Percentiles rank a stretch among this genome's conserved stretches.
Conservation (phyloP, 1,284 basidiomycete genomes). For the Takashimella koratensis region DNA sequence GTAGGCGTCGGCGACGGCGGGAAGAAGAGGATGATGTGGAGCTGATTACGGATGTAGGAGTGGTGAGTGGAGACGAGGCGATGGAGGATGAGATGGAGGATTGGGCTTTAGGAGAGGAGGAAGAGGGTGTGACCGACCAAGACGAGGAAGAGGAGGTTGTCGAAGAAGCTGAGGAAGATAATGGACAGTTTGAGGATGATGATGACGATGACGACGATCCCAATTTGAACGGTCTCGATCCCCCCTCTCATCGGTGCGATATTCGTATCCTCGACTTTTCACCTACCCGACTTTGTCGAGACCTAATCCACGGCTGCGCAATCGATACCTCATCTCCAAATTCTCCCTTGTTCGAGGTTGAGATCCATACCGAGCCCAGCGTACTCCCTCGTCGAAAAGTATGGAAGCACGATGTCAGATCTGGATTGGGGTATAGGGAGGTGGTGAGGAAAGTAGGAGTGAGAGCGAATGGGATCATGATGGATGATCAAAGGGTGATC, state of each 20-base stretch:
- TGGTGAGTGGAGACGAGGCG: neutral
- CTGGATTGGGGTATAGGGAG: conserved; percentile 27
- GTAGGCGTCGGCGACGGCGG: neutral
- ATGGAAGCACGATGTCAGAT: conserved; percentile 30
- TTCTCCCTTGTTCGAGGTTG: too few relatives aligned
- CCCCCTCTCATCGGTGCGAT: neutral
- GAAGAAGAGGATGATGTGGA: conserved; percentile 11
- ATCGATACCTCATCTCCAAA: too few relatives aligned
- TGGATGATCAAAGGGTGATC: conserved; percentile 44
- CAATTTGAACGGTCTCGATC: neutral
- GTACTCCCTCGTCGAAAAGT: conserved; percentile 17
- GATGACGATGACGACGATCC: neutral
- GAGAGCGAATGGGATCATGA: conserved; percentile 41
- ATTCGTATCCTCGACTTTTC: neutral
- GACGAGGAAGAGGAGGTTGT: neutral
- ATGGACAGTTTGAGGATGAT: neutral
- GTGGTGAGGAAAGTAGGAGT: conserved; percentile 20
- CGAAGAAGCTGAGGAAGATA: conserved; percentile 2
- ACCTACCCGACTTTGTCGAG: neutral
- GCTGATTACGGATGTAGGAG: conserved; percentile 25
- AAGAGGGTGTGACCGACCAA: conserved; percentile 2
- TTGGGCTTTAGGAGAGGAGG: neutral
- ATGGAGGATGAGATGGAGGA: too few relatives aligned
- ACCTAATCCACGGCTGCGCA: too few relatives aligned
- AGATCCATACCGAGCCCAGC: conserved; percentile 10